Conservation (phyloP, 2,329 filamentous ascomycete genomes). For the Trichoderma breve region DNA sequence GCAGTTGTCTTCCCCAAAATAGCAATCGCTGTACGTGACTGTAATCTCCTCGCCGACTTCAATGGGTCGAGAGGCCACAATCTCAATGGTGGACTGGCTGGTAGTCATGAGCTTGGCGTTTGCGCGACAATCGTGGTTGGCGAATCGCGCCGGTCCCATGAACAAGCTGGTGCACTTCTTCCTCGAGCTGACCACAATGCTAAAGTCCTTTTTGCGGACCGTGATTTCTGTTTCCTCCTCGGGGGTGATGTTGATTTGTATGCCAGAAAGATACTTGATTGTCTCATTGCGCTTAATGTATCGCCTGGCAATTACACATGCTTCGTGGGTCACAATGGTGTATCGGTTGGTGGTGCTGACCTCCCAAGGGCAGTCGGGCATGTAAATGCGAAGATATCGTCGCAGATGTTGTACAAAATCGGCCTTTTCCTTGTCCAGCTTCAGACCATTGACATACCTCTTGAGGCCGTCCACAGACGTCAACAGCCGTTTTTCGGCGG, state of each 20-base stretch:
- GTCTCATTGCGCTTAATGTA: conserved; percentile 78
- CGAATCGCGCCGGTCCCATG: conserved; percentile 90
- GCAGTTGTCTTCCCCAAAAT: conserved; percentile 92
- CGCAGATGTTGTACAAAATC: conserved; percentile 84
- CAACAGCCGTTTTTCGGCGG: conserved; percentile 71
- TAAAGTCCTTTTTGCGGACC: conserved; percentile 85
- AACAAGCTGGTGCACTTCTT: conserved; percentile 90
- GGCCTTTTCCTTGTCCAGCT: conserved; percentile 74
- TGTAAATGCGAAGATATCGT: conserved; percentile 89
- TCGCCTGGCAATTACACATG: conserved; percentile 77
- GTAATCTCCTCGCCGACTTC: conserved; percentile 91
- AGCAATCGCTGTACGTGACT: conserved; percentile 91
- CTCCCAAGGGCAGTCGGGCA: conserved; percentile 92
- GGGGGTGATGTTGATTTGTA: conserved; percentile 86
- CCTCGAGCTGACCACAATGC: conserved; percentile 89
- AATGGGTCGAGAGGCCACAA: conserved; percentile 80
- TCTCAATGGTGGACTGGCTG: conserved; percentile 83
- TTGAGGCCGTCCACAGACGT: conserved; percentile 66
- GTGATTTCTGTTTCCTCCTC: conserved; percentile 86
- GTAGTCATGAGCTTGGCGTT: conserved; percentile 86
- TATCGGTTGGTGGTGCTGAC: conserved; percentile 90
- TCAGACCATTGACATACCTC: conserved; percentile 67
- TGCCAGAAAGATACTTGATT: conserved; percentile 87
- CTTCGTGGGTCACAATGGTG: conserved; percentile 86
- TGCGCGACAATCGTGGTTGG: conserved; percentile 93